Evolutionary conservation across 192 early-diverging fungal species (phyloP).

Genomic region (Coemansia sp.): DNA sequence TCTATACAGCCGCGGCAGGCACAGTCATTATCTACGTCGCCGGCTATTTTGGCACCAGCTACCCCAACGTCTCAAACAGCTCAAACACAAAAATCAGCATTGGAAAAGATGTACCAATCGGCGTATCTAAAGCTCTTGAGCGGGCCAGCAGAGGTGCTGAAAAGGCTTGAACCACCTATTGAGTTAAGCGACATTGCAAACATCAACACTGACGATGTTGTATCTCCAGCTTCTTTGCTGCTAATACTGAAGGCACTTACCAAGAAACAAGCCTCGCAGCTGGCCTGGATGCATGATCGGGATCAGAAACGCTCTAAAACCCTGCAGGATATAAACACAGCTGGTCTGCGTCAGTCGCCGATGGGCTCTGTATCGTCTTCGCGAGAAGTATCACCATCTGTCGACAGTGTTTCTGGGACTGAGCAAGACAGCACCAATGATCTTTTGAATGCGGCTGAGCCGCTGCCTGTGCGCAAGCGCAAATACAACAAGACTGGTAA

Average conservation of each 20-base stretch:
- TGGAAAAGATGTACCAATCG: conserved; percentile 52
- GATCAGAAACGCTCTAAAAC: conserved; percentile 7
- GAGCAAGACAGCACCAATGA: conserved; percentile 20
- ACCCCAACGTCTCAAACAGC: not conserved
- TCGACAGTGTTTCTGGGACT: conserved; percentile 23
- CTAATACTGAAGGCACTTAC: conserved; percentile 47
- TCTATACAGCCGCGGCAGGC: not conserved
- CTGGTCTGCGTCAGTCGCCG: conserved; percentile 4
- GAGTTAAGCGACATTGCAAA: conserved; percentile 31
- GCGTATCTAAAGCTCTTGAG: conserved; percentile 44
- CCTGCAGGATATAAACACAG: conserved; percentile 11
- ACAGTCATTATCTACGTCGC: no score
- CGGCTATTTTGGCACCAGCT: not conserved
- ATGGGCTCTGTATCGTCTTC: conserved; percentile 29
- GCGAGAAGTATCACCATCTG: conserved; percentile 33
- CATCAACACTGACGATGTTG: not conserved
- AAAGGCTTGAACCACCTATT: conserved; percentile 38
- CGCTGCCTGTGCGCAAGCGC: conserved; percentile 31
- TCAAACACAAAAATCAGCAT: conserved; percentile 19
- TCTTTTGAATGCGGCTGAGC: conserved; percentile 9
- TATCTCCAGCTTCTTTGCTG: conserved; percentile 17
- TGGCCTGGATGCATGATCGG: conserved; percentile 45
- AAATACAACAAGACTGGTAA: conserved; percentile 47
- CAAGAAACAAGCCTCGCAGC: conserved; percentile 45
- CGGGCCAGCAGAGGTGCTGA: conserved; percentile 37